phyloP scores from a whole-genome alignment of 2,329 filamentous ascomycete genomes.

The Fusarium torulosum region DNA sequence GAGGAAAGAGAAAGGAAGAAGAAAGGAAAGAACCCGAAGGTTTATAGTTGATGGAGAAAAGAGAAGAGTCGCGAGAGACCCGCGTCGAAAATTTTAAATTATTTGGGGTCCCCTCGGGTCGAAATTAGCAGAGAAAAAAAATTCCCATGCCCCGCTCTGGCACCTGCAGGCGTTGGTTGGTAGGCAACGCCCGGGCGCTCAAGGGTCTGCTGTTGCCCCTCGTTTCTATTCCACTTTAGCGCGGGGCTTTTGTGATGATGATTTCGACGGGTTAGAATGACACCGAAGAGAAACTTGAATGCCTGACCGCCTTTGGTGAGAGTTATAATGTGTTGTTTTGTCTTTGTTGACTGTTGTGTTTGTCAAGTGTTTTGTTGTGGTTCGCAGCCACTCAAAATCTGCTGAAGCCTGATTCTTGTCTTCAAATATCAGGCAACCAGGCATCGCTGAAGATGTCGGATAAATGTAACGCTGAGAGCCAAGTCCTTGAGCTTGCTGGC shows the following conservation, averaged over 20 bases:
- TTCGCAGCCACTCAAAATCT: background rate
- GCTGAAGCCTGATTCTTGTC: background rate
- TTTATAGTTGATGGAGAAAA: conserved; percentile 37
- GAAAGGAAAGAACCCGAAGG: conserved; percentile 39
- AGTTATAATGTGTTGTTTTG: background rate
- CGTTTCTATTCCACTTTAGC: conserved; percentile 39
- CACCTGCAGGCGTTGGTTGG: conserved; percentile 22
- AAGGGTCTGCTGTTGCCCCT: conserved; percentile 39
- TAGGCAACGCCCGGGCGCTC: conserved; percentile 1
- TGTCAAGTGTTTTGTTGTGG: background rate
- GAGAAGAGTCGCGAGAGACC: conserved; percentile 36
- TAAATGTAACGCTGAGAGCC: conserved; percentile 29
- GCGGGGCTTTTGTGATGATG: conserved; percentile 42
- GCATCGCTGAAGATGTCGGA: conserved; percentile 17
- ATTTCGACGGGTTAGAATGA: conserved; percentile 27
- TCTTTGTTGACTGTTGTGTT: background rate
- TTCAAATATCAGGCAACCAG: background rate
- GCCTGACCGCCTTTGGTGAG: conserved; percentile 18
- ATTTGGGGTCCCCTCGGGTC: conserved; percentile 33
- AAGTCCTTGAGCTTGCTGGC: conserved; percentile 17
- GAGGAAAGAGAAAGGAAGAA: conserved; percentile 24
- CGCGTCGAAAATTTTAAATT: conserved; percentile 43
- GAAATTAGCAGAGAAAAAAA: conserved; percentile 40
- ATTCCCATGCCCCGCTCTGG: conserved; percentile 42
- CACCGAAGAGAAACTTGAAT: conserved; percentile 8